Evolutionary conservation across 305 asterid species (phyloP).

Genomic region (Fraxinus sp.): DNA sequence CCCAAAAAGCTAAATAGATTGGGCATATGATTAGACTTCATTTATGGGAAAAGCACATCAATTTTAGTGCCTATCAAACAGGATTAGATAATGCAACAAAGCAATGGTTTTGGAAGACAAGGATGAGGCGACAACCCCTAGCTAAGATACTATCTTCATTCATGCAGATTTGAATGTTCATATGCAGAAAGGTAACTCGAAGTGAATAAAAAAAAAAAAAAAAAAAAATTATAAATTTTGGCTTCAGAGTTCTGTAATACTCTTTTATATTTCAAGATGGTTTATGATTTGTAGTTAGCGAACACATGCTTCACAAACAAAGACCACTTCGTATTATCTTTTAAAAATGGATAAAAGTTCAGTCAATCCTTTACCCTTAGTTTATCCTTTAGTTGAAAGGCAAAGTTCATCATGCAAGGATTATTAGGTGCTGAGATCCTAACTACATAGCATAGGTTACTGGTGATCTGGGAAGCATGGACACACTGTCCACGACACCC

Average conservation of each 20-base stretch:
- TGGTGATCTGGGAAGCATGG: no score
- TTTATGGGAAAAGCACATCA: not conserved
- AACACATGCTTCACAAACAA: not conserved
- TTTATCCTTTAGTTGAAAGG: not conserved
- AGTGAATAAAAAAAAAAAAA: not conserved
- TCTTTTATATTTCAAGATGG: not conserved
- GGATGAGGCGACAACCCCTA: not conserved
- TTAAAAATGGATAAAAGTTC: not conserved
- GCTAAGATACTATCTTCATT: not conserved
- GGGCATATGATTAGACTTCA: not conserved
- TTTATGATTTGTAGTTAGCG: not conserved
- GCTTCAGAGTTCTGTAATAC: not conserved
- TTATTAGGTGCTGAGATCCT: not conserved
- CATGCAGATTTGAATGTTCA: not conserved
- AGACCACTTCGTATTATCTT: not conserved
- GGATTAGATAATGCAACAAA: not conserved
- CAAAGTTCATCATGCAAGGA: not conserved
- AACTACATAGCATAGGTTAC: not conserved
- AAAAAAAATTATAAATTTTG: not conserved
- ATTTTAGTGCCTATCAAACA: not conserved
- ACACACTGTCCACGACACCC: no score
- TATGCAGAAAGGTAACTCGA: not conserved
- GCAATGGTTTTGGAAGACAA: not conserved
- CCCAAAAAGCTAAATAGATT: not conserved
- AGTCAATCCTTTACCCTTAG: not conserved